These are phyloP conservation scores for Periconia digitata DNA, from an alignment of 2,329 filamentous ascomycete genomes.

Conservation along the genomic window DNA sequence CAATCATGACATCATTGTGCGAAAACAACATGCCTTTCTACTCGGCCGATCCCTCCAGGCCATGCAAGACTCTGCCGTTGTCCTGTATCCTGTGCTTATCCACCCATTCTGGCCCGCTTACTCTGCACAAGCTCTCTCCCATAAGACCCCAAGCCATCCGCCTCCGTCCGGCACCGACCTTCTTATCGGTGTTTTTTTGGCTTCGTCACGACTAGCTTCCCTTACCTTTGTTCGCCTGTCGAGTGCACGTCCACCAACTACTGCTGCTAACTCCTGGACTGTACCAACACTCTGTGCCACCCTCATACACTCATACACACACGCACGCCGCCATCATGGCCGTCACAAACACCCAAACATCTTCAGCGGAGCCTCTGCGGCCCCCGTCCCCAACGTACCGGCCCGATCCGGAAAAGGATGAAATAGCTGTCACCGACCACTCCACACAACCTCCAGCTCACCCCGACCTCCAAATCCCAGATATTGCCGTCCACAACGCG, in stretches of 20 bases:
- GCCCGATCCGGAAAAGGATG: slow-evolving; percentile 4
- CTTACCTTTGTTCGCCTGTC: slow-evolving; percentile 1
- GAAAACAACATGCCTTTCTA: neutral
- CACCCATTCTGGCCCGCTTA: neutral
- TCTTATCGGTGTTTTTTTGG: slow-evolving; percentile 12
- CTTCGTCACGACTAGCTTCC: neutral
- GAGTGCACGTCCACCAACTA: too few species aligned
- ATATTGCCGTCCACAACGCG: slow-evolving; percentile 18
- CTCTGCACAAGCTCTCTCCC: neutral
- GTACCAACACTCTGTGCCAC: neutral
- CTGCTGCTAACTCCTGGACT: neutral
- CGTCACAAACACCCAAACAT: slow-evolving; percentile 16
- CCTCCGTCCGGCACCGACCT: slow-evolving; percentile 26
- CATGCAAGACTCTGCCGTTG: neutral
- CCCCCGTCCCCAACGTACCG: slow-evolving; percentile 10
- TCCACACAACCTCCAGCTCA: slow-evolving; percentile 7
- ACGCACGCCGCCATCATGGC: slow-evolving; percentile 19
- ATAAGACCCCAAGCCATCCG: slow-evolving; percentile 24
- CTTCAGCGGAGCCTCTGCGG: slow-evolving; percentile 35
- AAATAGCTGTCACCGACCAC: neutral
- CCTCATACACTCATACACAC: neutral
- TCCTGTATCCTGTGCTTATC: neutral
- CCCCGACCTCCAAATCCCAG: slow-evolving; percentile 22
- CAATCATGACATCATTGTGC: neutral
- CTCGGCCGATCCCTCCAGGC: neutral